Evolutionary conservation across 2,329 filamentous ascomycete genomes (phyloP), one percentile per base, ranked within the genome.

Genomic region (Ramularia endophylla): DNA sequence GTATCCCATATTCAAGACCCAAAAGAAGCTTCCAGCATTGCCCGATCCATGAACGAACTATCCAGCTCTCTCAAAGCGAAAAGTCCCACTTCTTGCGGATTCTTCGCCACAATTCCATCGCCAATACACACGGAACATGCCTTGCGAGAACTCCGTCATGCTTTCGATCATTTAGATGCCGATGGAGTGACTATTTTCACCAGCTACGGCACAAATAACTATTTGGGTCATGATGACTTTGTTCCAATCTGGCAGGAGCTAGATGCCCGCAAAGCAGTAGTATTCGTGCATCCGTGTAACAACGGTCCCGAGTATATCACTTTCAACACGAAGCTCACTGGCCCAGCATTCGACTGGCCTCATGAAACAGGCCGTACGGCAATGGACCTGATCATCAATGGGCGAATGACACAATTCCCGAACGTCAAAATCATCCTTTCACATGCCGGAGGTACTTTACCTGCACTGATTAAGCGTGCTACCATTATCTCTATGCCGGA

Each of bases 251-350:
- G 74, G 46, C 61, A 67, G 2, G 68, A 66, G 27, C 54, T 79
- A 17, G 69, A 77, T 40, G 49, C 56, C 2, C 55, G 70, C 1
- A 61, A 68, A 3, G 70, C 70, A 0, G 68, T 65, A 1, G 62
- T 77, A 1, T 78, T 79, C 53, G 69, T 77, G 32, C 75, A 79
- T 41, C 74, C 73, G 0, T 67, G 65, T 2, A 57, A 54, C 27
- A 54, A 54, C 35, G 40, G 55, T 2, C 30, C 47, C 4, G 36
- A 47, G n/a, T 46, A 41, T 8, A 12, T 38, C 19, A 32, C 48
- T 3, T n/a, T n/a, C n/a, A 42, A 50, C 33, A 39, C 50, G 29
- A 27, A 55, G 40, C 25, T 44, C 8, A 53, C 56, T 1, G 49
- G 52, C 0, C 53, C 57, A n/a, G 66, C 67, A 1, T 76, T 77